These are phyloP conservation scores for Didymella pomorum DNA, from an alignment of 2,329 filamentous ascomycete species.

Conservation along the genomic window DNA sequence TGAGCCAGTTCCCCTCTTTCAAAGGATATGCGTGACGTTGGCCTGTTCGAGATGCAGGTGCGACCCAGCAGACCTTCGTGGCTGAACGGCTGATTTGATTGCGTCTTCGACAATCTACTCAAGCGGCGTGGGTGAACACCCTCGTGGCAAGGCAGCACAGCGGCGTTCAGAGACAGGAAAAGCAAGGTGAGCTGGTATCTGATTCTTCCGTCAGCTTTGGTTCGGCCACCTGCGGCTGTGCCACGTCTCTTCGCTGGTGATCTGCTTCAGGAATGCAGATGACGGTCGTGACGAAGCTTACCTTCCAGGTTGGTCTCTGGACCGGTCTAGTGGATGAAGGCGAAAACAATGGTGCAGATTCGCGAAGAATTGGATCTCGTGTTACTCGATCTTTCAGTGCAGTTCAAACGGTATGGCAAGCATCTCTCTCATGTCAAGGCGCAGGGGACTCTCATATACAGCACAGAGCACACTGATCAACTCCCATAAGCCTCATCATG, in stretches of 20 bases:
- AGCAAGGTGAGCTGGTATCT: conserved; percentile 31
- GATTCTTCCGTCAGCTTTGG: conserved; percentile 24
- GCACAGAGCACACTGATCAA: conserved; percentile 33
- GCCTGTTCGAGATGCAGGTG: conserved; percentile 12
- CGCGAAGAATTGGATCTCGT: conserved; percentile 20
- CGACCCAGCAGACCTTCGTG: conserved; percentile 9
- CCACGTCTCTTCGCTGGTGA: conserved; percentile 17
- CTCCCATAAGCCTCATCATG: conserved; percentile 36
- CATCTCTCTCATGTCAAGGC: conserved; percentile 29
- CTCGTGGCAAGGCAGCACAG: conserved; percentile 16
- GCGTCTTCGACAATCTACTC: conserved; percentile 7
- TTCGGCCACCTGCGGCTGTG: conserved; percentile 16
- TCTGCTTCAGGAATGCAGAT: conserved; percentile 20
- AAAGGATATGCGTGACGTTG: conserved; percentile 7
- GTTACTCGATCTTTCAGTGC: conserved; percentile 34
- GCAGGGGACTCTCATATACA: conserved; percentile 45
- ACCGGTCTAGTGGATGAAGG: conserved; percentile 1
- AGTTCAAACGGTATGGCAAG: conserved; percentile 30
- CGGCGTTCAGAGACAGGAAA: conserved; percentile 16
- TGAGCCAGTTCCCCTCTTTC: conserved; percentile 18
- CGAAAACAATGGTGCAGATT: conserved; percentile 6
- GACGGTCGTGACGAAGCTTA: conserved; percentile 12
- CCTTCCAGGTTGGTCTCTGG: conserved; percentile 5
- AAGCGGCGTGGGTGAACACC: conserved; percentile 4
- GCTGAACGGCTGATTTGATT: conserved; percentile 7